Evolutionary conservation across 129 eudicot genomes (phyloP), one percentile per base, ranked within the genome.

Genomic region (Silybum marianum): DNA sequence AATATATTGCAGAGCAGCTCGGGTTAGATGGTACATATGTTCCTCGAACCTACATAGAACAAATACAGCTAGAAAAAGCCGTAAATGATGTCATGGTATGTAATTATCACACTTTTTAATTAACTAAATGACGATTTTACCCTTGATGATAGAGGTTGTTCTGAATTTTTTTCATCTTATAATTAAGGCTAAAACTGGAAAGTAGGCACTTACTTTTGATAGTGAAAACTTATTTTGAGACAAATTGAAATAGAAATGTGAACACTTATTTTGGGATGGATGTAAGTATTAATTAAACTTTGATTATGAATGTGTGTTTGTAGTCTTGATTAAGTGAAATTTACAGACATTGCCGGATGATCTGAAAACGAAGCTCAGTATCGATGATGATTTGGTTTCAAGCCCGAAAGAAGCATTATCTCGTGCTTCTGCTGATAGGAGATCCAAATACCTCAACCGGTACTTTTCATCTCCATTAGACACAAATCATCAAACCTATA

Each of bases 371-470:
- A 95, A 95, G 88, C 95, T 95, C 42, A 95, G 97, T 90, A 88
- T 95, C 74, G 97, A 95, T 69, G 99, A 92, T 80, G 99, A 95
- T 46, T 42, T 93, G 80, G 96, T 78, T 54, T 85, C 97, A 12
- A 92, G 99, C 85, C 99, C 99, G 21, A 95, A 91, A 87, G 99
- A 95, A 91, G 97, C 97, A n/a, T 87, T 95, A 78, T 92, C 99
- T 36, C 94, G 97, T 67, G 99, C 99, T 69, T 95, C 98, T 58
- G 90, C 99, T 66, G 98, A 95, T 81, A 81, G 96, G 77, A 88
- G 99, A 83, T 83, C 72, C 70, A 92, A 92, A 84, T 88, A 89
- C 85, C 94, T 92, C 62, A 95, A 84, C 72, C 87, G 97, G 98
- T 92, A 86, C 48, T 63, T 74, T 34, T 71, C 65, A 48, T 30